Conservation (phyloP, 2,329 filamentous ascomycete genomes). For the Chalaropsis ovoidea region DNA sequence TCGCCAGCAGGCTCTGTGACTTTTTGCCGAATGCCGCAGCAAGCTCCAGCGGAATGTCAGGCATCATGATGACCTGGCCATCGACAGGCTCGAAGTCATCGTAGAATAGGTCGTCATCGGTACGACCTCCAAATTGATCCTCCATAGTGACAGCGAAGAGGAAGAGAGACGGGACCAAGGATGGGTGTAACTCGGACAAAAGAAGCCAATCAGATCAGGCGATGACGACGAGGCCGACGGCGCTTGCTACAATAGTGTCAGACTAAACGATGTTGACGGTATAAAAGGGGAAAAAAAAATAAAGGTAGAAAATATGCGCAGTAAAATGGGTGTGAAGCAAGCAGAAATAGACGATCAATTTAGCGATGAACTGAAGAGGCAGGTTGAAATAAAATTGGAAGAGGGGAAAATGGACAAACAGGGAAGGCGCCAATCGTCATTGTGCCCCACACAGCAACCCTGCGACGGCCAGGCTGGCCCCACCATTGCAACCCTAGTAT, state of each 20-base stretch:
- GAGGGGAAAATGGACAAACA: not conserved
- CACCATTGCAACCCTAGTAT: not conserved
- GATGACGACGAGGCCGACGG: not conserved
- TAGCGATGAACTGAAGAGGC: not conserved
- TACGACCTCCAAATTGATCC: conserved; percentile 51
- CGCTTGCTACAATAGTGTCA: not conserved
- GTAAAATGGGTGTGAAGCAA: not conserved
- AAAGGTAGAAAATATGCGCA: not conserved
- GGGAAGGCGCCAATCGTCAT: conserved; percentile 12
- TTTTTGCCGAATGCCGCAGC: conserved; percentile 18
- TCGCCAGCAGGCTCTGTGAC: not conserved
- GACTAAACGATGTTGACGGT: not conserved
- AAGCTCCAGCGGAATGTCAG: conserved; percentile 26
- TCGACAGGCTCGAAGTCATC: conserved; percentile 52
- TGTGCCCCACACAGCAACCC: conserved; percentile 3
- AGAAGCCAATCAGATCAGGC: not conserved
- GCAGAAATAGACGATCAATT: not conserved
- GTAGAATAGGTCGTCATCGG: conserved; percentile 53
- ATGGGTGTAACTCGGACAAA: conserved; percentile 8
- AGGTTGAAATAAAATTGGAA: not conserved
- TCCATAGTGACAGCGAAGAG: conserved; percentile 38
- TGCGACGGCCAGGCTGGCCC: not conserved
- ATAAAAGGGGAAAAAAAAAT: not conserved
- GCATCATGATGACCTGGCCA: conserved; percentile 28
- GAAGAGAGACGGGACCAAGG: not conserved